Percentiles rank a stretch among this genome's conserved stretches.
Conservation (phyloP, 140 eudicot genomes). For the Bidens hawaiensis region DNA sequence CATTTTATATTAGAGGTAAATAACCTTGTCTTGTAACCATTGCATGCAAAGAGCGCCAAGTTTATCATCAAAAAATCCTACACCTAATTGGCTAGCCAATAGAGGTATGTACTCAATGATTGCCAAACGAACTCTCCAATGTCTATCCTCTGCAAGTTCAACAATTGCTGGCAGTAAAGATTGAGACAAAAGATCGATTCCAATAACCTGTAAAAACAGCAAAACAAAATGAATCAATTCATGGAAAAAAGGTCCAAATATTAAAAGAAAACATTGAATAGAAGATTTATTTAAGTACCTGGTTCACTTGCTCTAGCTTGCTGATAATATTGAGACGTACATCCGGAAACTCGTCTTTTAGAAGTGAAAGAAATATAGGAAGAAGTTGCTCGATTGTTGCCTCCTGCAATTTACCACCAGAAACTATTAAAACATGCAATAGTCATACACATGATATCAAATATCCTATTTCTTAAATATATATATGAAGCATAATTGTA, state of each 20-base stretch:
- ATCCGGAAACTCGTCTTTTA: slow-evolving; percentile 97
- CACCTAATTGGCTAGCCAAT: slow-evolving; percentile 96
- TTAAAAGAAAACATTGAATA: not conserved
- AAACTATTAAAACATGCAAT: slow-evolving; percentile 19
- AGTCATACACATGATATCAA: not conserved
- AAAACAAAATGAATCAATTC: not conserved
- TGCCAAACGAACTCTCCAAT: slow-evolving; percentile 99
- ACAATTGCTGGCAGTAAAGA: slow-evolving; percentile 93
- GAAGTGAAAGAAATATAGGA: slow-evolving; percentile 92
- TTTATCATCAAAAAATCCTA: slow-evolving; percentile 96
- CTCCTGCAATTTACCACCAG: slow-evolving; percentile 56
- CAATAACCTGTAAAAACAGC: slow-evolving; percentile 75
- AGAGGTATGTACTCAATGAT: slow-evolving; percentile 93
- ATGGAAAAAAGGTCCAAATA: not conserved
- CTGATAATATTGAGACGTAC: slow-evolving; percentile 98
- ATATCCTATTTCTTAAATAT: not conserved
- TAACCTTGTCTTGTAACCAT: slow-evolving; percentile 96
- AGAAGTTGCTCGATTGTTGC: slow-evolving; percentile 98
- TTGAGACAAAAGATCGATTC: slow-evolving; percentile 90
- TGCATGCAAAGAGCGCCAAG: slow-evolving; percentile 99
- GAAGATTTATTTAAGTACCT: slow-evolving; percentile 37
- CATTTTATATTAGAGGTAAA: not conserved
- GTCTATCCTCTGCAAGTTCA: slow-evolving; percentile 99
- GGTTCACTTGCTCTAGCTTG: slow-evolving; percentile 98
- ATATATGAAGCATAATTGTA: too few relatives aligned